phyloP scores from a whole-genome alignment of 2,329 filamentous ascomycete genomes.

The Aspergillus ruber region DNA sequence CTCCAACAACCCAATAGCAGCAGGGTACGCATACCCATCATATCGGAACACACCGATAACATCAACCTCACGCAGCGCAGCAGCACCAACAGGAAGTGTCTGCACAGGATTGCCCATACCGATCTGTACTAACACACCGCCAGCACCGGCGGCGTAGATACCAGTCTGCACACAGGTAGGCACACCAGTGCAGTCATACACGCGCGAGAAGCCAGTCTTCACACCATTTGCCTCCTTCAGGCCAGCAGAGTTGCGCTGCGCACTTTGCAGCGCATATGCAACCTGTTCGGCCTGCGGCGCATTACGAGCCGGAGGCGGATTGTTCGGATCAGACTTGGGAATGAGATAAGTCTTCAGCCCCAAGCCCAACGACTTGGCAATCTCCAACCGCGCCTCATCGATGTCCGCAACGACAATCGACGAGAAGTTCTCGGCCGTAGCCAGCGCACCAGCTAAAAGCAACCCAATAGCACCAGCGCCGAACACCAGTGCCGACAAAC shows the following conservation, averaged over 20 bases:
- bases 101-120: conserved; percentile 53
- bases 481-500: conserved; percentile 50
- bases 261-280: conserved; percentile 27
- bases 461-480: conserved; percentile 58
- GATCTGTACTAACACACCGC: conserved; percentile 49
- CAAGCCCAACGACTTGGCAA: conserved; percentile 41
- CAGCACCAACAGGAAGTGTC: conserved; percentile 48
- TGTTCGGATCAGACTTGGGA: conserved; percentile 21
- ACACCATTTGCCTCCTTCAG: conserved; percentile 23
- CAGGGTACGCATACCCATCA: conserved; percentile 47
- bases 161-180: conserved; percentile 41
- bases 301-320: conserved; percentile 25
- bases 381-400: conserved; percentile 50
- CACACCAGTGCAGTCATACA: conserved; percentile 43
- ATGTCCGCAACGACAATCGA: conserved; percentile 57
- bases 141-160: conserved; percentile 41
- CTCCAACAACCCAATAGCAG: conserved; percentile 48
- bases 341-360: conserved; percentile 33
- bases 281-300: conserved; percentile 28
- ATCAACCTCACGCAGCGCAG: conserved; percentile 52
- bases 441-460: conserved; percentile 53
- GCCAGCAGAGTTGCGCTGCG: conserved; percentile 28
- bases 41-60: conserved; percentile 54
- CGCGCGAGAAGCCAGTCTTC: conserved; percentile 33
- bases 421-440: conserved; percentile 47